Base-by-base conservation (phyloP, 1,139 yeast genomes). In the Yamadazyma kanchanaburiensis region DNA sequence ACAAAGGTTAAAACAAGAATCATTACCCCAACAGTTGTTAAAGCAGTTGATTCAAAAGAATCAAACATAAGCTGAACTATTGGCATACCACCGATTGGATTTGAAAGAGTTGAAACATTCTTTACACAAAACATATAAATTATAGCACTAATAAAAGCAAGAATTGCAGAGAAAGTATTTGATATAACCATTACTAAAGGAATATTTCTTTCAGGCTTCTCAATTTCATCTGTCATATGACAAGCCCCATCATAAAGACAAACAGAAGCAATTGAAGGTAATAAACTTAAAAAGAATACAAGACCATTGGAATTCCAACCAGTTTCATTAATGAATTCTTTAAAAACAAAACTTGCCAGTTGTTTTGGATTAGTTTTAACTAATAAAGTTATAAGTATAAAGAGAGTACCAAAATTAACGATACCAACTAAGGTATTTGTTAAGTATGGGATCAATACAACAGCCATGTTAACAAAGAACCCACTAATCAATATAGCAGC, bases 161-260 rank as follows among this genome's bases (percentile, higher is more conserved):
- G 37, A 5, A 49, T 19, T 2, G 50, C 58, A 3, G 57, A 49
- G 3, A 47, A 36, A 3, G 46, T 30, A 24, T 53, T 53, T 17
- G 57, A 43, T 18, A 51, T 50, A 12, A 52, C 42, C 57, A 55
- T 51, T 3, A 53, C 60, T 28, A 49, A 44, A 1, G 61, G 61
- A 9, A 56, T 46, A 20, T 54, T 49, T 28, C 39, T 44, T 34
- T 52, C 56, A 2, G 61, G 60, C 6, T 43, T 31, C 9, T 48
- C 52, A 23, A 55, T 48, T 34, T 55, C 60, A 32, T 55, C 58
- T 3, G 60, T 55, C 55, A 53, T 51, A 39, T 55, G 60, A 22
- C 55, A 49, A 11, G 60, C 57, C 6, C 59, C 57, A 35, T 55
- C 61, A 28, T 45, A 55, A 25, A 55, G 35, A 5, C 49, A 33